A percentile compares a stretch with the other conserved stretches of the same genome.
phyloP scores from a whole-genome alignment of 345 rosid genomes.

The Eucalyptus regnans region DNA sequence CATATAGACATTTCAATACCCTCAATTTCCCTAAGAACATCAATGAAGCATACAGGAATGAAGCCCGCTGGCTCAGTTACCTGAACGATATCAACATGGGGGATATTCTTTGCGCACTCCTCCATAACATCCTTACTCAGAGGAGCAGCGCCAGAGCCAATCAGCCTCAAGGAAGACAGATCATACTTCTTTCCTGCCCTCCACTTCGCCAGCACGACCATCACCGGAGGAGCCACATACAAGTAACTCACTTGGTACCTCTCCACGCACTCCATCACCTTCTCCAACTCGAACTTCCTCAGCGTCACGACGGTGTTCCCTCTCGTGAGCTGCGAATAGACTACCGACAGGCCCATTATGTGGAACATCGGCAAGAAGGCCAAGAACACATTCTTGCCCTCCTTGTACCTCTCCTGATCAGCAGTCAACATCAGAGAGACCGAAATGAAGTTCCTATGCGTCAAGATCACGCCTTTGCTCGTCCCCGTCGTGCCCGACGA shows the following conservation, averaged over 20 bases:
- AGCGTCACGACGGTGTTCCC: constrained; percentile 26
- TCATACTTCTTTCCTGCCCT: constrained; percentile 10
- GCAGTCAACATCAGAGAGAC: constrained; percentile 4
- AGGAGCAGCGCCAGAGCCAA: constrained; percentile 37
- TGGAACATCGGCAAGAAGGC: constrained; percentile 37
- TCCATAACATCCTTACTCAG: constrained; percentile 26
- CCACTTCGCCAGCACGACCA: constrained; percentile 18
- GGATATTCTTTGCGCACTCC: constrained; percentile 8
- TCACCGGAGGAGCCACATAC: constrained; percentile 31
- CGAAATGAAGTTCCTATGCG: constrained; percentile 28
- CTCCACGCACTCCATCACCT: constrained; percentile 14
- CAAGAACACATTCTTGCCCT: constrained; percentile 9
- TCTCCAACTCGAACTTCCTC: constrained; percentile 29
- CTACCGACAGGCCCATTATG: constrained; percentile 14
- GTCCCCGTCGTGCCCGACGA: constrained; percentile 35
- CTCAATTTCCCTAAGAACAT: neutral
- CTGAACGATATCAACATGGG: constrained; percentile 13
- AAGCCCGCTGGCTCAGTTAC: neutral
- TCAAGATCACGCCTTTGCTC: constrained; percentile 29
- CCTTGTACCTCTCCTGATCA: constrained; percentile 20
- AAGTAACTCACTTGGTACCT: constrained; percentile 17
- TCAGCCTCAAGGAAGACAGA: constrained; percentile 16
- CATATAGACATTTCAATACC: neutral
- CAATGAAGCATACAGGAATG: neutral
- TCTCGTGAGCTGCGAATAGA: constrained; percentile 15